Conservation (phyloP, 2,329 filamentous ascomycete genomes). For the Diaporthe velutina region DNA sequence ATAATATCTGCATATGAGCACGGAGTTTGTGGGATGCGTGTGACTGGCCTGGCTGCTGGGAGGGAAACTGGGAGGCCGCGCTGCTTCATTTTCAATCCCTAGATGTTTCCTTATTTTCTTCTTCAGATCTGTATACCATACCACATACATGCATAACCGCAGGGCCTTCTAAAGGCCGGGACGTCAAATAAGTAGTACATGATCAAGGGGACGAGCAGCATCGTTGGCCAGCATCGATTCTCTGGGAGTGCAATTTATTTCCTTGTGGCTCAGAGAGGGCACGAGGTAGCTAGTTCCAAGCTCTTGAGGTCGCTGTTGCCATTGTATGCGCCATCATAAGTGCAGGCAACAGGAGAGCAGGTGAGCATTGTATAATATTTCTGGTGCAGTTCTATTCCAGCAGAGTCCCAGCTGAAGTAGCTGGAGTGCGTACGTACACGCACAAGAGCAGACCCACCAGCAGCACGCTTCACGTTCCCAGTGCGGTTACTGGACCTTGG, state of each 20-base stretch:
- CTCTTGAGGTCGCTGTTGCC: neutral
- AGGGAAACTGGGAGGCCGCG: conserved; percentile 31
- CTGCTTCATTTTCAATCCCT: conserved; percentile 27
- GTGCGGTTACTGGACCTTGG: conserved; percentile 12
- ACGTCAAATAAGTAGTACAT: neutral
- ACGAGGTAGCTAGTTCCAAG: neutral
- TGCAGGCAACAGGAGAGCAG: neutral
- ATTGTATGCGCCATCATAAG: neutral
- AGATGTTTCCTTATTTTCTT: conserved; percentile 11
- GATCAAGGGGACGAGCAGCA: neutral
- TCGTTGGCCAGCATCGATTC: neutral
- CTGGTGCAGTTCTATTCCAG: neutral
- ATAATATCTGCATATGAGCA: conserved; percentile 41
- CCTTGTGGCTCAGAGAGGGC: neutral
- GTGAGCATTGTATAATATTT: neutral
- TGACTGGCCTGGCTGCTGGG: conserved; percentile 35
- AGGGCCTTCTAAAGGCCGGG: neutral
- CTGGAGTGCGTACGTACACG: conserved; percentile 1
- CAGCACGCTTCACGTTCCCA: conserved; percentile 8
- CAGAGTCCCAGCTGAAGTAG: too few species aligned
- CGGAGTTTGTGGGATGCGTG: conserved; percentile 34
- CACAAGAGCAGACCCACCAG: neutral
- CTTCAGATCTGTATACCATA: conserved; percentile 31
- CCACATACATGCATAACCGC: conserved; percentile 1
- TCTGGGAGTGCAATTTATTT: neutral